Conservation (phyloP, 2,329 filamentous ascomycete genomes). For the Bretziella fagacearum region DNA sequence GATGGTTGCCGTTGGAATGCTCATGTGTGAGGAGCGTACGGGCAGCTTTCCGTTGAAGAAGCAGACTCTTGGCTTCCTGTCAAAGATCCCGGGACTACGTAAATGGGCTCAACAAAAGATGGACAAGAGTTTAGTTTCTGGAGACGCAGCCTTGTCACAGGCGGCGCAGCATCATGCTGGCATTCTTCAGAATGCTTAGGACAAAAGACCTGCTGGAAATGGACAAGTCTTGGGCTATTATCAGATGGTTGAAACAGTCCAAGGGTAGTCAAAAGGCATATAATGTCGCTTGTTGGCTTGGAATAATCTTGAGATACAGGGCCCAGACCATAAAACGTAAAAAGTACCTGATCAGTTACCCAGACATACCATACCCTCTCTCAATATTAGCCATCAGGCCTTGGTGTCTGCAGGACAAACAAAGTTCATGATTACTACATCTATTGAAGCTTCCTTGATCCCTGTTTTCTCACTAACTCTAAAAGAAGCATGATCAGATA, state of each 20-base stretch:
- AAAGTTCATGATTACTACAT: not conserved
- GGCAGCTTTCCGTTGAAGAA: conserved; percentile 26
- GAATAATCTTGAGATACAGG: too few relatives aligned
- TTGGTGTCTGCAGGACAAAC: too few relatives aligned
- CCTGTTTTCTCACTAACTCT: not conserved
- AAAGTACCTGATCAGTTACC: too few relatives aligned
- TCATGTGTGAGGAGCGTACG: conserved; percentile 45
- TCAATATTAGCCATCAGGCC: too few relatives aligned
- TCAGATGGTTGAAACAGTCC: not conserved
- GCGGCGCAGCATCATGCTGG: conserved; percentile 6
- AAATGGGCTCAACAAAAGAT: conserved; percentile 13
- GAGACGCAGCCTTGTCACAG: conserved; percentile 10
- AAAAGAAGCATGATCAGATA: not conserved
- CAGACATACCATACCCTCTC: too few relatives aligned
- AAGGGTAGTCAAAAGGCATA: not conserved
- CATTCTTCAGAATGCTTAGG: conserved; percentile 1
- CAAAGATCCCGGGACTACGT: conserved; percentile 12
- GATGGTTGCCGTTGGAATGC: conserved; percentile 40
- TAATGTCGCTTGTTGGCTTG: not conserved
- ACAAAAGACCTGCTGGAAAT: not conserved
- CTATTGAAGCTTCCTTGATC: not conserved
- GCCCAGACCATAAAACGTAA: too few relatives aligned
- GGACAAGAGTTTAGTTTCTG: conserved; percentile 4
- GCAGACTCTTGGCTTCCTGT: conserved; percentile 4
- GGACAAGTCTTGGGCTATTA: not conserved